These are phyloP conservation scores for Chaetomium olivaceum DNA, from an alignment of 2,329 filamentous ascomycete species.

Conservation along the genomic window DNA sequence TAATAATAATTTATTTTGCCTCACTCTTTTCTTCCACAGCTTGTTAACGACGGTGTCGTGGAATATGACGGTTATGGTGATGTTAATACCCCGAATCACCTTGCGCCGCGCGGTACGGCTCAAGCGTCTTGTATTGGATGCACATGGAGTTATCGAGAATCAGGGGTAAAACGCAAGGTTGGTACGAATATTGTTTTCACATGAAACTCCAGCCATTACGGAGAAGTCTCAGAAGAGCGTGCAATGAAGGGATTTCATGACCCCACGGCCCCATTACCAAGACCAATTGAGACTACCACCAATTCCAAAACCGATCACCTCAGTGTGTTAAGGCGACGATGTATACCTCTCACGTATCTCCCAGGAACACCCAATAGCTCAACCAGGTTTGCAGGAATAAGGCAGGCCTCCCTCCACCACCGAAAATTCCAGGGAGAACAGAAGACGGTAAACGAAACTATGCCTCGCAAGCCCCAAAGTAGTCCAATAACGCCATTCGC, in stretches of 20 bases:
- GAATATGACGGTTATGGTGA: neutral
- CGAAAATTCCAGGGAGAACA: neutral
- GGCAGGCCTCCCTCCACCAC: neutral
- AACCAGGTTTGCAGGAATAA: neutral
- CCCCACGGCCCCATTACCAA: neutral
- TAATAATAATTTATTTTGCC: neutral
- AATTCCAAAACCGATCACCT: neutral
- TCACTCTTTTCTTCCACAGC: neutral
- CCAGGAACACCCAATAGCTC: neutral
- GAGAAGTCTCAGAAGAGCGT: neutral
- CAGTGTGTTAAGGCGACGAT: neutral
- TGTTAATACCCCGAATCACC: slow-evolving; percentile 10
- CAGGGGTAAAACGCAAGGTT: neutral
- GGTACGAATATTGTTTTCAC: neutral
- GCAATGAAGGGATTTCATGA: neutral
- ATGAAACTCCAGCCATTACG: neutral
- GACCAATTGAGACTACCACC: neutral
- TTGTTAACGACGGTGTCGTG: neutral
- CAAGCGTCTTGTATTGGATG: slow-evolving; percentile 5
- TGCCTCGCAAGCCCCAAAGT: neutral
- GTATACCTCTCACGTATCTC: neutral
- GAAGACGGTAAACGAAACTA: neutral
- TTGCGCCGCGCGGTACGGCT: neutral
- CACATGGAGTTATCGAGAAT: neutral
- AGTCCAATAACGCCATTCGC: slow-evolving; percentile 27